Base-by-base conservation (phyloP, 768 basidiomycete genomes). In the Phlegmacium glaucopus region DNA sequence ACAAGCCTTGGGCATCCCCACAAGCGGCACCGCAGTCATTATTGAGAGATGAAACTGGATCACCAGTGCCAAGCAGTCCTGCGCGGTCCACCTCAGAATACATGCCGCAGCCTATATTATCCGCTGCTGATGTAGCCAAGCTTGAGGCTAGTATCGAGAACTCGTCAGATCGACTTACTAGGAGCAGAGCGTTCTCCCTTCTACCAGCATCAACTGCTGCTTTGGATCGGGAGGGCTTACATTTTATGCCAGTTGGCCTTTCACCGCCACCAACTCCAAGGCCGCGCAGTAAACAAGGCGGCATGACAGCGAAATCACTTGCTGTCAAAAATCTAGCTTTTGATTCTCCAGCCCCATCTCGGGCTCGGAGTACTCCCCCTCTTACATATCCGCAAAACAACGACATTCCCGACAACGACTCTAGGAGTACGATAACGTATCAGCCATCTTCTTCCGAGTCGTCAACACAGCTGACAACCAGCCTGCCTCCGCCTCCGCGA, bases 51-150 rank as follows among this genome's bases (percentile, higher is more conserved):
- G 78, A 78, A 48, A 49, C 53, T 40, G 56, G 61, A 42, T 53
- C 62, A 27, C 49, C 54, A n/a, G 51, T 53, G n/a, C 69, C 72
- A 6, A 59, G 51, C 37, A 74, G 72, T 48, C 70, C 72, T 39
- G 50, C 52, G 11, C 57, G 58, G 17, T 45, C 60, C 8, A 50
- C 54, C 4, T 53, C 64, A 12, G 82, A 83, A 25, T 82, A 83
- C 61, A 70, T 66, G 4, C 81, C 82, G 7, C 80, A 84, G 58
- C 77, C 77, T 34, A 87, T 86, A 50, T 75, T 86, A 75, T 80
- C 83, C 12, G 78, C 81, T 17, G 82, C 79, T 13, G 81, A 85
- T 47, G 74, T 85, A 70, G 72, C 79, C 16, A 72, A 74, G 61
- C 64, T 86, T 9, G 83, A 85, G 56, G 80, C 77, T 36, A 70